Percentiles rank a stretch among this genome's conserved stretches.
Conservation (phyloP, 306 rosid species). For the Cucumis melo region DNA sequence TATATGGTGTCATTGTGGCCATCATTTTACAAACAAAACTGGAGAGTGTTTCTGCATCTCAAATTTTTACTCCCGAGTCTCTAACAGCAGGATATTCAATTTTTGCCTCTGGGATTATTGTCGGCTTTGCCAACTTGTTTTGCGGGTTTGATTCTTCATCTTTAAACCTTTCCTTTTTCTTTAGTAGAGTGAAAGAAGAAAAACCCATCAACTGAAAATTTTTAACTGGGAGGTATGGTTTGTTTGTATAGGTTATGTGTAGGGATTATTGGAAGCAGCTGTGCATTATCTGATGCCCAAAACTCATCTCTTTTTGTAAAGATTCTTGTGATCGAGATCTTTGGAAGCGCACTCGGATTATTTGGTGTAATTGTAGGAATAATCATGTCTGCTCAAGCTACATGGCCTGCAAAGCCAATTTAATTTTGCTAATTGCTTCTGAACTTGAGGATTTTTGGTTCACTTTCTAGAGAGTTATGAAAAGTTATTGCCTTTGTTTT, state of each 20-base stretch:
- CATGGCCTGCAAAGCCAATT: slow-evolving; percentile 58
- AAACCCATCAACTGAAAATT: neutral
- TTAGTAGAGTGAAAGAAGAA: no score
- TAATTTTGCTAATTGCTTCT: slow-evolving; percentile 5
- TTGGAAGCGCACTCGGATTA: slow-evolving; percentile 88
- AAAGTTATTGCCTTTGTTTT: neutral
- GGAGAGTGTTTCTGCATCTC: slow-evolving; percentile 52
- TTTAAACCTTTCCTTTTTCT: neutral
- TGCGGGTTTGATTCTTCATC: slow-evolving; percentile 46
- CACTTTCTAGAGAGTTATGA: neutral
- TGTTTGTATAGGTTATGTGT: slow-evolving; percentile 57
- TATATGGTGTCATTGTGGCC: slow-evolving; percentile 93
- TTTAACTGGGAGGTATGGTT: neutral
- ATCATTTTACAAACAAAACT: slow-evolving; percentile 67
- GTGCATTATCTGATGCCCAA: slow-evolving; percentile 93
- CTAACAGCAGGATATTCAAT: slow-evolving; percentile 94
- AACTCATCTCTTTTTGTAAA: slow-evolving; percentile 89
- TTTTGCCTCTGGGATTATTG: slow-evolving; percentile 79
- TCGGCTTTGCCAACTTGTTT: slow-evolving; percentile 85
- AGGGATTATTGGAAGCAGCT: slow-evolving; percentile 90
- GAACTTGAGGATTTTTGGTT: neutral
- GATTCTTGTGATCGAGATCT: slow-evolving; percentile 93
- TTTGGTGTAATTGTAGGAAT: slow-evolving; percentile 93
- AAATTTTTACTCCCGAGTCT: slow-evolving; percentile 52
- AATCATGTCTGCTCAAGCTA: slow-evolving; percentile 94